These are phyloP conservation scores for Croton laevigatus DNA, from an alignment of 441 rosid genomes.

Conservation along the genomic window DNA sequence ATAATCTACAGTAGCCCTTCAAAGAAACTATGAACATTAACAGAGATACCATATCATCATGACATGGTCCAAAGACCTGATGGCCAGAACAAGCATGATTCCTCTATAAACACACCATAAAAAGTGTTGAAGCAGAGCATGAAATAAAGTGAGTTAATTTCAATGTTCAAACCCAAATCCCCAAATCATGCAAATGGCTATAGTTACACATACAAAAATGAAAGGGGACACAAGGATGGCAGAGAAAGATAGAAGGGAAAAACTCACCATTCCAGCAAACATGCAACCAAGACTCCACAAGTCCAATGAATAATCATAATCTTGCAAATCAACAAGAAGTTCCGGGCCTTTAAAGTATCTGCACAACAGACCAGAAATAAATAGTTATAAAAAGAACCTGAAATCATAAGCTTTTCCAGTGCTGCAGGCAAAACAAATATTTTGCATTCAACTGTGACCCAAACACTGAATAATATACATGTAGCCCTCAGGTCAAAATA, in stretches of 20 bases:
- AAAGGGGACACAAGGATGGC: not conserved
- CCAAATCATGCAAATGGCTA: not conserved
- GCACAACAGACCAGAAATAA: conserved; percentile 22
- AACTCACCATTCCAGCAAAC: conserved; percentile 97
- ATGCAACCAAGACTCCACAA: conserved; percentile 99
- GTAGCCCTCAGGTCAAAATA: not conserved
- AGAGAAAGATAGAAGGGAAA: not conserved
- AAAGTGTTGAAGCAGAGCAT: conserved; percentile 12
- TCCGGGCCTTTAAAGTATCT: conserved; percentile 98
- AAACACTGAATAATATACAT: not conserved
- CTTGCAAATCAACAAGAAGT: conserved; percentile 94
- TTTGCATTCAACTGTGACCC: not conserved
- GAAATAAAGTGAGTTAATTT: not conserved
- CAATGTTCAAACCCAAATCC: not conserved
- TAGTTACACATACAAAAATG: not conserved
- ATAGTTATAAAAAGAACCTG: not conserved
- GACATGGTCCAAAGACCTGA: not conserved
- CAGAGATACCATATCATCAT: not conserved
- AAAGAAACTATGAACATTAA: not conserved
- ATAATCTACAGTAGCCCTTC: not conserved
- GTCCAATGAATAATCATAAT: conserved; percentile 95
- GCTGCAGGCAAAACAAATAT: not conserved
- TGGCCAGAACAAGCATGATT: not conserved
- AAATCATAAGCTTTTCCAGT: not conserved
- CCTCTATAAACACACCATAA: conserved; percentile 13